These are phyloP conservation scores for Suillus clintonianus DNA, from an alignment of 768 basidiomycete species.

Conservation along the genomic window DNA sequence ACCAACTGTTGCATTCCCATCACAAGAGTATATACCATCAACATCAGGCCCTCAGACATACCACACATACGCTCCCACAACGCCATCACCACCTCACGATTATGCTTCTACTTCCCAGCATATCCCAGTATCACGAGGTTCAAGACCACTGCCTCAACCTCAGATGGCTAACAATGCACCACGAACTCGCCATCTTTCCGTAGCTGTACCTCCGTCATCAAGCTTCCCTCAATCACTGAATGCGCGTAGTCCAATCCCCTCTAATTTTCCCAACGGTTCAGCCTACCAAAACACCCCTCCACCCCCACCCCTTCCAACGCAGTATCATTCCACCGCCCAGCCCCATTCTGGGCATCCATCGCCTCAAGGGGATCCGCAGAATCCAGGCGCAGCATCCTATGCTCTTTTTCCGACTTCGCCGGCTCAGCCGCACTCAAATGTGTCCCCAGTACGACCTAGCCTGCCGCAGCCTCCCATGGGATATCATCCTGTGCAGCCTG, in stretches of 20 bases:
- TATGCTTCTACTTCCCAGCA: conserved; percentile 7
- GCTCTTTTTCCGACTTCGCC: conserved; percentile 31
- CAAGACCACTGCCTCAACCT: conserved; percentile 34
- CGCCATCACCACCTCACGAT: conserved; percentile 29
- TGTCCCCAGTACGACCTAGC: conserved; percentile 45
- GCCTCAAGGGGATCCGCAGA: conserved; percentile 20
- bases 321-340: conserved; percentile 34
- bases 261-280: conserved; percentile 15
- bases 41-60: conserved; percentile 23
- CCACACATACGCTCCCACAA: conserved; percentile 14
- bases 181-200: conserved; percentile 31
- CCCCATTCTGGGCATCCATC: conserved; percentile 20
- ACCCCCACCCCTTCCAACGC: conserved; percentile 27
- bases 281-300: conserved; percentile 18
- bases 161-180: conserved; percentile 22
- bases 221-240: conserved; percentile 31
- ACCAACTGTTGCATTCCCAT: conserved; percentile 23
- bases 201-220: conserved; percentile 29
- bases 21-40: conserved; percentile 25
- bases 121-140: conserved; percentile 15
- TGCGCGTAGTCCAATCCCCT: conserved; percentile 7
- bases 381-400: conserved; percentile 6
- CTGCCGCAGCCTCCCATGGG: conserved; percentile 52
- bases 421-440: conserved; percentile 22
- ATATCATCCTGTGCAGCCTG: conserved; percentile 44